These are phyloP conservation scores for Inonotus hispidus DNA, from an alignment of 1,284 basidiomycete species.

Conservation along the genomic window DNA sequence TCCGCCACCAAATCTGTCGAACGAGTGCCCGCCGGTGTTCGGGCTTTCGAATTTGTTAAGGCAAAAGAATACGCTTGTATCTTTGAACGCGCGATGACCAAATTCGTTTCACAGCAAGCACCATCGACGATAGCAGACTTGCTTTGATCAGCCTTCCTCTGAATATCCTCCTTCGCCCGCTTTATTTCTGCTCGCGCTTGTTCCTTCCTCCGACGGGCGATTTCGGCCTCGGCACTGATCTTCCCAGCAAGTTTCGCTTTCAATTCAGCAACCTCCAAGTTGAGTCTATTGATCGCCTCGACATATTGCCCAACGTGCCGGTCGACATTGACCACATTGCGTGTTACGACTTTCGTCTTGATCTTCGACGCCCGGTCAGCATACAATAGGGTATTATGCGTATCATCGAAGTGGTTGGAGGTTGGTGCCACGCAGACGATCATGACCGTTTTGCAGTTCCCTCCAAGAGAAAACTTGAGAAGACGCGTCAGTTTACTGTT, in stretches of 20 bases:
- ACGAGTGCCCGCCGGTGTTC: conserved; percentile 34
- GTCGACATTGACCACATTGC: conserved; percentile 91
- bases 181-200: conserved; percentile 69
- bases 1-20: conserved; percentile 68
- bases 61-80: conserved; percentile 61
- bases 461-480: conserved; percentile 93
- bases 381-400: conserved; percentile 93
- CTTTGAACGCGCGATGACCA: conserved; percentile 72
- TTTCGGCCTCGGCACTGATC: conserved; percentile 54
- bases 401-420: conserved; percentile 93
- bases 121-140: conserved; percentile 71
- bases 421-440: conserved; percentile 95
- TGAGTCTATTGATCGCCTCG: conserved; percentile 86
- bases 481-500: conserved; percentile 96
- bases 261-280: conserved; percentile 78
- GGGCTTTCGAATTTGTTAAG: conserved; percentile 57
- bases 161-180: conserved; percentile 64
- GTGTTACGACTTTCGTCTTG: conserved; percentile 88
- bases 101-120: conserved; percentile 67
- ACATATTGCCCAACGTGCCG: conserved; percentile 92
- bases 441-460: conserved; percentile 98
- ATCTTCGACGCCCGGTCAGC: conserved; percentile 96
- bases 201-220: conserved; percentile 54
- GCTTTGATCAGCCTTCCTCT: conserved; percentile 62
- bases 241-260: conserved; percentile 79